Evolutionary conservation across 176 grass and related monocot genomes (phyloP), one percentile per base, ranked within the genome.

Genomic region (Zea luxurians): DNA sequence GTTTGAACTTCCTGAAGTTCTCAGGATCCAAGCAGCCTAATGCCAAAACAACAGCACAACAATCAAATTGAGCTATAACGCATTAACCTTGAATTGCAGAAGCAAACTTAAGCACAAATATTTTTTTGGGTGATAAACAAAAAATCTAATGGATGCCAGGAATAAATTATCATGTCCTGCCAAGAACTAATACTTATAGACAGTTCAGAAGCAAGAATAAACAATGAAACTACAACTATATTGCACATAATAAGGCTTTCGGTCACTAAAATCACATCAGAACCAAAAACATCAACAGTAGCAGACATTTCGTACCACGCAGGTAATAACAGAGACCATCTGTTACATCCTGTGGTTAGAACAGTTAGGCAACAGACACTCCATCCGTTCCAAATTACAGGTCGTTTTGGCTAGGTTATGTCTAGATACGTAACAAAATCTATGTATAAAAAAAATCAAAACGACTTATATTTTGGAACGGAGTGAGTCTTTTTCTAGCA

Each of bases 1-100:
- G 94, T 62, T 97, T 90, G 71, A 97, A 97, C 37, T 92, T 72
- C 77, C 37, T 97, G 77, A 94, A 97, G 82, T 94, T 90, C 69
- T 97, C 91, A 66, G 94, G 91, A 59, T 97, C 89, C 87, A 97
- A 86, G 58, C 79, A 86, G 35, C 83, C 94, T 97, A 66, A 63
- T 13, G 18, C 13, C 4, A 21, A 49, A 52, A 85, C 17, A 16
- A 37, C 2, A 59, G 11, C 42, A 50, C 15, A 72, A 8, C 15
- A 43, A 77, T 60, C 49, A 73, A 41, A 49, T 73, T 72, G 70
- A 80, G 36, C 12, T 42, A 60, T 17, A 61, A 2, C 2, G 1
- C 45, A 68, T 48, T 54, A 78, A 27, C 49, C 41, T 61, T 45
- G 6, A 61, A 42, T 9, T 40, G 35, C 11, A 80, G 42, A 68